Percentiles rank a stretch among this genome's conserved stretches.
These are phyloP conservation scores for Vigna trinervia DNA, from an alignment of 306 rosid genomes.

Conservation along the genomic window DNA sequence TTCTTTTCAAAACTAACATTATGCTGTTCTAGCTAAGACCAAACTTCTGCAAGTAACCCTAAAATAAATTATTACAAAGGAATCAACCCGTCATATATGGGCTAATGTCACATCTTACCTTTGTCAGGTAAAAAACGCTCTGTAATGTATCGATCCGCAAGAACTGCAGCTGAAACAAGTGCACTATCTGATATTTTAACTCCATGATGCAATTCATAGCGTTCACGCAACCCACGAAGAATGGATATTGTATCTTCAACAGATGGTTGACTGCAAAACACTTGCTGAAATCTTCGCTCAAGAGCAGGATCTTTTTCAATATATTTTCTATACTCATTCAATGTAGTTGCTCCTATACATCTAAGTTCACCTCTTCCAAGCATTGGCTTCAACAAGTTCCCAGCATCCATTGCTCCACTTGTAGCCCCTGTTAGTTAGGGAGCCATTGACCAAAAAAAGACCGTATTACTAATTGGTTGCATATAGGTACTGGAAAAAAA, in stretches of 20 bases:
- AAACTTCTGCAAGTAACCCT: not conserved
- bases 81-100: not conserved
- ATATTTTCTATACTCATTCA: conserved; percentile 91
- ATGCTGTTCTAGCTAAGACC: not conserved
- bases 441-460: conserved; percentile 43
- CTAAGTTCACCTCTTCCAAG: conserved; percentile 99
- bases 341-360: conserved; percentile 95
- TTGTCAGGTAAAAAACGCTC: conserved; percentile 96
- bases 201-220: conserved; percentile 97
- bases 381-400: conserved; percentile 96
- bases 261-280: conserved; percentile 89
- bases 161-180: conserved; percentile 94
- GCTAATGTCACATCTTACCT: conserved; percentile 54
- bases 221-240: conserved; percentile 98
- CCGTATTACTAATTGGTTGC: conserved; percentile 31
- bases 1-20: not conserved
- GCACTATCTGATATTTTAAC: conserved; percentile 97
- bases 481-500: conserved; percentile 25
- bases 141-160: conserved; percentile 89
- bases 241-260: conserved; percentile 93
- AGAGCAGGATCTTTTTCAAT: conserved; percentile 98
- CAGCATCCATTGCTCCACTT: conserved; percentile 99
- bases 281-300: conserved; percentile 97
- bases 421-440: conserved; percentile 77
- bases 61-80: not conserved